Base-by-base conservation (phyloP, 768 basidiomycete species). In the Xerocomellus chrysenteron region DNA sequence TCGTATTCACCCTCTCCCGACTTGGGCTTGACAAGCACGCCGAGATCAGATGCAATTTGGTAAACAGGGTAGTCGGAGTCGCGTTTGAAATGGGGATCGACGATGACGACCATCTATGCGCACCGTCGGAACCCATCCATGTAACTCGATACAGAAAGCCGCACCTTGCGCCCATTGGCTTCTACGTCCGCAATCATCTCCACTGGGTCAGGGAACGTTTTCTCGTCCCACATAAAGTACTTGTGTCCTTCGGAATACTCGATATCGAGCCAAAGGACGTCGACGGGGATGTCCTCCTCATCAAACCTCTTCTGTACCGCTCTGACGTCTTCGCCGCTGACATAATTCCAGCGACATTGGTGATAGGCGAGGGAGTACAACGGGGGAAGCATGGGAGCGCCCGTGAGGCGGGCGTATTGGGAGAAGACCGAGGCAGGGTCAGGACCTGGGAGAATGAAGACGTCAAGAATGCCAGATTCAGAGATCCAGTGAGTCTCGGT, bases 301-400 rank as follows among this genome's bases (percentile, higher is more conserved):
- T 99, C 97, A 65, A 99, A 97, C 50, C 87, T 79, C 66, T 77
- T 81, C 72, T 95, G 89, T 10, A 98, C 93, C 5, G 82, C 79
- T 12, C 92, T 80, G 10, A 99, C 80, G 70, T 98, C 97, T 12
- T 89, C 85, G 28, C 91, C 87, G 74, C 87, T 91, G 60, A 96
- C 80, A 67, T 99, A 98, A 69, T 99, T 98, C 97, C 97, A 98
- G 36, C 97, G 80, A 70, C 96, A 98, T 70, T 98, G 97, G 72
- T 98, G 97, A 67, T 99, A 96, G 0, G 87, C 97, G 55, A 98
- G 78, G 28, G 92, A 85, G 85, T 92, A 98, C 19, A 90, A 82
- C 10, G 93, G 86, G 0, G 97, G 97, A n/a, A 99, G 78, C 5
- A 88, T 86, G 0, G 91, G 83, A 0, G 88, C 82, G 1, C 97